Evolutionary conservation across 176 grass and related monocot species (phyloP), one percentile per base, ranked within the genome.

Genomic region (Lolium perenne): DNA sequence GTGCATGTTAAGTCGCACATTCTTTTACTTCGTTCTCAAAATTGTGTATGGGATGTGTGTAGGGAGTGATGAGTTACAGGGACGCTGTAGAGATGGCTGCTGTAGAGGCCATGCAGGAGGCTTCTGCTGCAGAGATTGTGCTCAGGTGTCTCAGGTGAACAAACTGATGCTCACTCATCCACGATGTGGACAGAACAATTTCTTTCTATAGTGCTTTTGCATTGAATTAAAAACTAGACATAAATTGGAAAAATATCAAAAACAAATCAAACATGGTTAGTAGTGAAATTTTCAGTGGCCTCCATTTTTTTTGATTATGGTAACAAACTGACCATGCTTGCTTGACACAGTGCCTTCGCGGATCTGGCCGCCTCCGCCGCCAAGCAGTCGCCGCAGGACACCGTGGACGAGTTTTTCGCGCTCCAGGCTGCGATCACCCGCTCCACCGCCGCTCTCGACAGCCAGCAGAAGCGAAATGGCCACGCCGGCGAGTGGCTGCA

Each of bases 61-160:
- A 97, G 95, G 91, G 90, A 25, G 87, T 97, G 7, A 82, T 93
- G 87, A 88, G 80, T 20, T 90, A 95, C 26, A 91, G 91, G 82
- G 93, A 97, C 63, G 84, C 71, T 48, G 95, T 93, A 7, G 93
- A 92, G 86, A 51, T 71, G 74, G 95, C 95, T 47, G 93, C 95
- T n/a, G 78, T 93, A 62, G 89, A 95, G 82, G 95, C 95, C 13
- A 74, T 95, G 76, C 87, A 85, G 76, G 85, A 95, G 86, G 93
- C 91, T 64, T 93, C 91, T 87, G 82, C 89, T 68, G 85, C 87
- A 10, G 93, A 95, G 80, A 93, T 60, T 47, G 90, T 97, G 67
- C 69, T 97, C 48, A 86, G 87, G 20, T 92, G 89, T 73, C 67
- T 97, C 73, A 91, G 95, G 95, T 95, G 53, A 49, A 68, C 50